Evolutionary conservation across 352 stramenopile species (phyloP).

Genomic region (Globisporangium recalcitrans): DNA sequence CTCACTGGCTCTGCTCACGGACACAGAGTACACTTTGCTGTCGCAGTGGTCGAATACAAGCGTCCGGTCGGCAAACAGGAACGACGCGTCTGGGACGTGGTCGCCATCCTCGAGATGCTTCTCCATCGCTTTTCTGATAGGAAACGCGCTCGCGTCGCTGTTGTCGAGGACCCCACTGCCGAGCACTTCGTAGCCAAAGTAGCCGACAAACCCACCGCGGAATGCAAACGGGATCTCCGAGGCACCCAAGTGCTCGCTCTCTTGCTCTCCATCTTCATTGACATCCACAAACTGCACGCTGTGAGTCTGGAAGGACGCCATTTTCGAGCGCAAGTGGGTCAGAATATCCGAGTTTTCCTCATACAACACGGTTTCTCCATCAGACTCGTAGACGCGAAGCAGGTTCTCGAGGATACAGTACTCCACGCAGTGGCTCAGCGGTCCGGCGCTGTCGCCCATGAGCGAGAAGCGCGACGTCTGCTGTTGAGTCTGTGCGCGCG

Average conservation of each 20-base stretch:
- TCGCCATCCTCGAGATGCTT: slow-evolving; percentile 20
- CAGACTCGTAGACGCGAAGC: slow-evolving; percentile 30
- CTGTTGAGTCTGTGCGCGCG: neutral
- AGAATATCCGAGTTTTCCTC: slow-evolving; percentile 30
- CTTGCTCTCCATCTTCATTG: slow-evolving; percentile 2
- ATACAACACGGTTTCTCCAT: slow-evolving; percentile 10
- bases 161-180: slow-evolving; percentile 23
- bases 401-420: slow-evolving; percentile 52
- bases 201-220: slow-evolving; percentile 81
- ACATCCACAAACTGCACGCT: slow-evolving; percentile 20
- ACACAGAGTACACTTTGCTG: slow-evolving; percentile 76
- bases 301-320: slow-evolving; percentile 31
- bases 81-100: slow-evolving; percentile 80
- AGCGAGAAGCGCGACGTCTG: slow-evolving; percentile 52
- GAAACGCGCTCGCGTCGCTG: slow-evolving; percentile 15
- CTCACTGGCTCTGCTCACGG: slow-evolving; percentile 17
- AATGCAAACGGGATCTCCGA: slow-evolving; percentile 66
- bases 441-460: slow-evolving; percentile 66
- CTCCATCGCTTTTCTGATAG: slow-evolving; percentile 28
- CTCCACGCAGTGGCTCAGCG: slow-evolving; percentile 57
- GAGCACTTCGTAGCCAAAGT: slow-evolving; percentile 84
- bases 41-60: slow-evolving; percentile 88
- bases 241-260: neutral
- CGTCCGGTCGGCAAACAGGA: slow-evolving; percentile 88
- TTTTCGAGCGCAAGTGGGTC: slow-evolving; percentile 35